Conservation (phyloP, 805 yeast genomes). For the Lachancea mirantina region DNA sequence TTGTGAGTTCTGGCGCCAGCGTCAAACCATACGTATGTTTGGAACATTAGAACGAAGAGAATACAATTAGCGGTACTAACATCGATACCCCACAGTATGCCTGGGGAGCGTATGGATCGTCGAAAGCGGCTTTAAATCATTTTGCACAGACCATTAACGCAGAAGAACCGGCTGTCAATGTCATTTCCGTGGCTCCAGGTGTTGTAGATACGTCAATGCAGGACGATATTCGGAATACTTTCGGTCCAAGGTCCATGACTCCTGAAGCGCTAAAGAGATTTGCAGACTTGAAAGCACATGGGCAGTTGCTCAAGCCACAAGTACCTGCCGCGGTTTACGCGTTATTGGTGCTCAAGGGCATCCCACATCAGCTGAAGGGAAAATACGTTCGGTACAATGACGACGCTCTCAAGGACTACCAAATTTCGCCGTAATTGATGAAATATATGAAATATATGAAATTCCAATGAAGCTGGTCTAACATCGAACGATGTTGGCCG, state of each 20-base stretch:
- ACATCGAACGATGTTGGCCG: too few species aligned
- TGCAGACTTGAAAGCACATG: constrained; percentile 49
- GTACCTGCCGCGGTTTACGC: constrained; percentile 69
- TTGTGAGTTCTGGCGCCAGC: constrained; percentile 88
- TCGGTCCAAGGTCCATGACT: constrained; percentile 52
- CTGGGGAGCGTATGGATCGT: constrained; percentile 89
- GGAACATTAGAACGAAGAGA: constrained; percentile 4
- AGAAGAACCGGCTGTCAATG: constrained; percentile 48
- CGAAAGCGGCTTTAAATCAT: constrained; percentile 87
- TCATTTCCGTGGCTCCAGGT: constrained; percentile 85
- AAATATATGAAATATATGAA: too few species aligned
- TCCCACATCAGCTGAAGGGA: constrained; percentile 55
- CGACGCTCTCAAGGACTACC: constrained; percentile 11
- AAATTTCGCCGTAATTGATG: too few species aligned
- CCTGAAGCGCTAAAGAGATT: constrained; percentile 54
- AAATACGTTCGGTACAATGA: constrained; percentile 58
- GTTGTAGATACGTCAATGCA: constrained; percentile 94
- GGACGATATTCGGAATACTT: constrained; percentile 58
- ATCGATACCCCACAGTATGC: constrained; percentile 36
- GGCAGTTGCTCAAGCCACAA: constrained; percentile 55
- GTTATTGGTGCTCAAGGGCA: constrained; percentile 55
- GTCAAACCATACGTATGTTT: constrained; percentile 41
- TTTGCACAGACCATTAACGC: constrained; percentile 57
- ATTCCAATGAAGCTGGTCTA: too few species aligned
- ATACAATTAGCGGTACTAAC: constrained; percentile 2